Base-by-base conservation (phyloP, 2,329 filamentous ascomycete genomes). In the Botrytis byssoidea region DNA sequence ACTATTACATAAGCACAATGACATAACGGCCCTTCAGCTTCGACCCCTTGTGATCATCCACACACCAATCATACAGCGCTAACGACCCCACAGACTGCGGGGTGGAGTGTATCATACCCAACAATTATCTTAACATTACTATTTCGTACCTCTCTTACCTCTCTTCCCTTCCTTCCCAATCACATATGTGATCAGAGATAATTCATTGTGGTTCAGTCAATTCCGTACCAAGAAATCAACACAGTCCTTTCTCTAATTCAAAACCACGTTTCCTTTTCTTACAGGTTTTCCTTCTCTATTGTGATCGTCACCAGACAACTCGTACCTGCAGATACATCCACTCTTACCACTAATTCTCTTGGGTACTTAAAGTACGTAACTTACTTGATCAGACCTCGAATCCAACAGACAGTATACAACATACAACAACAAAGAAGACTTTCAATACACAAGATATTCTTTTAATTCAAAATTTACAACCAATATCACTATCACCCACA, bases 301-400 rank as follows among this genome's bases (percentile, higher is more conserved):
- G 37, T 68, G 22, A 51, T 72, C 42, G 37, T 72, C 44, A 51
- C 37, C 35, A 67, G 48, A 66, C 55, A 59, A 66, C 70, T 67
- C 25, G 42, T 66, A 66, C 37, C 59, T 66, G 37, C 61, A 64
- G 42, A 67, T 42, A 68, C 42, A 22, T 65, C 42, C 70, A 72
- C 48, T 69, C 25, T 44, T 42, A 37, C 35, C 65, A 40, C 66
- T 69, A 69, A 37, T 42, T 57, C 40, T 51, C 18, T 29, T 32
- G n/a, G 14, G 29, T 69, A 42, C 48, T 57, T 42, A 57, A 57
- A 29, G 25, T 55, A 55, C 48, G 18, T 42, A 32, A 55, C 48
- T 12, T 42, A 32, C 25, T 63, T 16, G 25, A 63, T 32, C 22
- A 37, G 48, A 57, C 20, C 48, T 68, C 48, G 25, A n/a, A 35